Base-by-base conservation (phyloP, 441 rosid genomes). In the Arabidopsis hybrid region DNA sequence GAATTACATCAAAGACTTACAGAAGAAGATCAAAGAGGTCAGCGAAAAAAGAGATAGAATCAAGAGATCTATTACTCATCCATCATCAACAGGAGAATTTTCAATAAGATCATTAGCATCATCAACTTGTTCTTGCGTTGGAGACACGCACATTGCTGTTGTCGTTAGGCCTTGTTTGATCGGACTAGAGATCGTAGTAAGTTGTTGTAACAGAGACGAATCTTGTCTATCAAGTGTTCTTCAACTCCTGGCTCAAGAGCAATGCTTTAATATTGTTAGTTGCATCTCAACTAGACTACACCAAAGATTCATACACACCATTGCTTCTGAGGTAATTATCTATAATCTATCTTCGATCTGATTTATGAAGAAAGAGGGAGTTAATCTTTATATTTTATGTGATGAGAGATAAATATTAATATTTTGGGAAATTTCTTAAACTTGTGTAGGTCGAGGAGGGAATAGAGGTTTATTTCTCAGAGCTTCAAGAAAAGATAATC, bases 1-100 rank as follows among this genome's bases (percentile, higher is more conserved):
- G 65, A 82, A 83, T 58, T 90, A 87, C 78, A 85, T 90, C 65
- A 82, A 80, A 68, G 75, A 82, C 56, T 52, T 84, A 34, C 74
- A 85, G 64, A 71, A 72, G 43, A 84, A 78, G 74, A 88, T 85
- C 71, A 75, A 72, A 53, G 73, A 73, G 47, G 17, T 71, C 51
- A 73, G 55, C 55, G 68, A 69, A 32, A 84, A 80, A 78, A 85
- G 82, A 76, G 87, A 88, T 39, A 80, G 70, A 60, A 72, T 85
- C 50, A 80, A 76, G 55, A 76, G 61, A 59, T 31, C 53, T 39
- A 32, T 50, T 8, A 74, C 62, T 59, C 38, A 29, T 42, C 32
- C 32, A 31, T 55, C 35, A 42, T 55, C 50, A 45, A 16, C 64
- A 43, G 12, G 40, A 53, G 46, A 51, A 7, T 42, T 57, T 51